Base-by-base conservation (phyloP, 164 flowering plant genomes). In the Warburgia ugandensis region DNA sequence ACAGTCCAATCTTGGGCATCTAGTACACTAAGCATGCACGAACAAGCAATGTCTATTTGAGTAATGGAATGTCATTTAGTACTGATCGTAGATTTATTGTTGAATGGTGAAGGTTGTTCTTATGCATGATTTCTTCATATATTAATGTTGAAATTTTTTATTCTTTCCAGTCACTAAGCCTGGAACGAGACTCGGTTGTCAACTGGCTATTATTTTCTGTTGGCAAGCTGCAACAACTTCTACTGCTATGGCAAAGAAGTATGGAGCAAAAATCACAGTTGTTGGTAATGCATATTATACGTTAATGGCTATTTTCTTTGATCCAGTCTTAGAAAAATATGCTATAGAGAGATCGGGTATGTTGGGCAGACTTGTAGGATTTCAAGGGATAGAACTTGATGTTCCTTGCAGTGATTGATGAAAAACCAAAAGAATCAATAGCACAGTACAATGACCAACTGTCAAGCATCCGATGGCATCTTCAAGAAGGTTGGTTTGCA, bases 231-330 rank as follows among this genome's bases (percentile, higher is more conserved):
- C 82, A 48, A 80, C 88, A 53, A 80, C 98, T 29, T 61, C 86
- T 19, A 79, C 96, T 55, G 75, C 86, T 65, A 70, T 92, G 67
- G 98, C 98, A 19, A 92, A 87, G 70, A 92, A 87, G 65, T 87
- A 83, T 69, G 98, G 94, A 29, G 92, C 96, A 51, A 88, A 87
- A 50, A 83, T 92, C 49, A 91, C 98, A n/a, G 96, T 91, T 45
- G 84, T 86, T 22, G 85, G 97, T 86, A 53, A 76, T 68, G 81
- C 50, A 29, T 45, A 23, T 52, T 36, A 43, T n/a, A n/a, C n/a
- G n/a, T n/a, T 45, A 8, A 36, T 38, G 14, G 7, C 33, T 12
- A 50, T 30, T 29, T 19, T 21, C 39, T 2, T 39, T 44, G 26
- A 21, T 14, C 11, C 6, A 9, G 26, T 12, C 27, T 28, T 21